Evolutionary conservation across 192 early-diverging fungal species (phyloP), one percentile per base, ranked within the genome.

Genomic region (Polychytrium aggregatum): DNA sequence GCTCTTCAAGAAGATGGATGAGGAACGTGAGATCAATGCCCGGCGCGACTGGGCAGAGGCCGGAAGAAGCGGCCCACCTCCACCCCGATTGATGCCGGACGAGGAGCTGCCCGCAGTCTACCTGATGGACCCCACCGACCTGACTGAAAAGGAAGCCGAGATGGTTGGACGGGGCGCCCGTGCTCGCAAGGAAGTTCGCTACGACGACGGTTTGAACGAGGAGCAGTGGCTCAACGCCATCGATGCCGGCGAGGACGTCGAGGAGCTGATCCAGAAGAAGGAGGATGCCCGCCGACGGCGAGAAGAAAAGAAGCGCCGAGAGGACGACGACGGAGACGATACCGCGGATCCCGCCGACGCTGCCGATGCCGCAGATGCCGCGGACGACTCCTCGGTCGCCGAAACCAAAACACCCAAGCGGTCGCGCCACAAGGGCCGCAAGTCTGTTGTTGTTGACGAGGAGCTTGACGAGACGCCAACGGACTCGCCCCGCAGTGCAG

Each of bases 131-230:
- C 48, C 52, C 8, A 43, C 50, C 2, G 37, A 36, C 33, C 40
- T 71, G 0, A 58, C 54, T 24, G 64, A 55, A 4, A 70, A 79
- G 46, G 72, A 74, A 41, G 39, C 46, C 1, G 59, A 68, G 17
- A 74, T 77, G 27, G 72, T 78, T 35, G 84, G 83, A 30, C 78
- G 88, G 40, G 82, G 83, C 37, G 79, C 83, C 43, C 70, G 95
- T 44, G 76, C 63, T 14, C 76, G 83, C 29, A 79, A 71, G 30
- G 76, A 80, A 38, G 80, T 91, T 37, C 74, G 72, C 10, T 96
- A 98, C 60, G 88, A 89, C 53, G 91, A 98, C 54, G 90, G 84
- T 5, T 68, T 97, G 55, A 88, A 84, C 1, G 92, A 98, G 49
- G 88, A 95, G 36, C 86, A 98, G 59, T 98, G 79, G 77, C 56